Percentiles rank a stretch among this genome's conserved stretches.
These are phyloP conservation scores for Rhizoclosmatium sp. DNA, from an alignment of 192 early-diverging fungal species.

Conservation along the genomic window DNA sequence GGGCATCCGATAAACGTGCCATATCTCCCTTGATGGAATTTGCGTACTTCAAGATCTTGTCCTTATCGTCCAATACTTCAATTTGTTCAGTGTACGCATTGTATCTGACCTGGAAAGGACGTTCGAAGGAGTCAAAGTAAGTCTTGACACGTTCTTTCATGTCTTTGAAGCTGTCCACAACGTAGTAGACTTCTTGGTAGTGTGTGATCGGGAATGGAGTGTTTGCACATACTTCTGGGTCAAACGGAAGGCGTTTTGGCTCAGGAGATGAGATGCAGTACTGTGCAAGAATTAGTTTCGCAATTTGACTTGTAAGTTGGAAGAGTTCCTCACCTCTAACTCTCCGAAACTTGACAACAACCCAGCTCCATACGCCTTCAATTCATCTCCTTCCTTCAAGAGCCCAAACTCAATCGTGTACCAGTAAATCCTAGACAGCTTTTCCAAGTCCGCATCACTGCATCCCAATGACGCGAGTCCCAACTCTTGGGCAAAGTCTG, in stretches of 20 bases:
- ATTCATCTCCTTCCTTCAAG: conserved; percentile 71
- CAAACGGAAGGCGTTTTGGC: conserved; percentile 83
- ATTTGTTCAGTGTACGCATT: conserved; percentile 90
- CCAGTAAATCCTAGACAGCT: conserved; percentile 81
- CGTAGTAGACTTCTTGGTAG: conserved; percentile 96
- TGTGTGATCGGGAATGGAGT: conserved; percentile 78
- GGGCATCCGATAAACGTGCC: conserved; percentile 15
- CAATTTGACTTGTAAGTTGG: background rate
- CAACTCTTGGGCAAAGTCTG: conserved; percentile 93
- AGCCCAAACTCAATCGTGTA: conserved; percentile 96
- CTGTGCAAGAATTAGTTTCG: conserved; percentile 15
- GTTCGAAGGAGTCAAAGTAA: conserved; percentile 52
- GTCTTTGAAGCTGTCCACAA: conserved; percentile 92
- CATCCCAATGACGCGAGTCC: conserved; percentile 93
- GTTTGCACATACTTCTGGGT: conserved; percentile 69
- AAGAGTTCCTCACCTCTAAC: conserved; percentile 62
- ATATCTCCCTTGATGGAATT: conserved; percentile 16
- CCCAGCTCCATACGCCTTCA: conserved; percentile 92
- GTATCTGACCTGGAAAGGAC: conserved; percentile 92
- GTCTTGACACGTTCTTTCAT: conserved; percentile 86
- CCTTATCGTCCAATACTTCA: conserved; percentile 90
- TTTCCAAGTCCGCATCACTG: conserved; percentile 89
- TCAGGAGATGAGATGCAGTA: conserved; percentile 78
- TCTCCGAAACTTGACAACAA: conserved; percentile 95
- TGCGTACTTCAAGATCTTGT: conserved; percentile 46